Evolutionary conservation across 768 basidiomycete genomes (phyloP), one percentile per base, ranked within the genome.

Genomic region (Neoboletus subvelutipes): DNA sequence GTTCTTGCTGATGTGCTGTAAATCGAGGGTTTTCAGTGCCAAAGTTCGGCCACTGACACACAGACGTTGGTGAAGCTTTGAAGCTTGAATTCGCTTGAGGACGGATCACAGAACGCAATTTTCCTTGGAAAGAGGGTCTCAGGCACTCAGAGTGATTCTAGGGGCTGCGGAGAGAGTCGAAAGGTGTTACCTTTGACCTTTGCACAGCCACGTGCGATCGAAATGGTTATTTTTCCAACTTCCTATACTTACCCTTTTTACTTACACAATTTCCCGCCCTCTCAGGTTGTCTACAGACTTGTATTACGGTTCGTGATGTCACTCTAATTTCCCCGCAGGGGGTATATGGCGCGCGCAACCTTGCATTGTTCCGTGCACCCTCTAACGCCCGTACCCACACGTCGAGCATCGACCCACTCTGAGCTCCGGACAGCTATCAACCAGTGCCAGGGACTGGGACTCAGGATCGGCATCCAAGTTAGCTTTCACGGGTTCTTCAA

Each of bases 401-500:
- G 18, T 67, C 67, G 2, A 57, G 15, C 40, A 45, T 48, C 20
- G 42, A 33, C 34, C 13, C 12, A 24, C 15, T 26, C 10, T 9
- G 43, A 24, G 56, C 71, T 5, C 66, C 68, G 10, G 47, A 51
- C 4, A 48, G 50, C 3, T 67, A 74, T 45, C 58, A 54, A 20
- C 49, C 33, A 17, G 47, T n/a, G n/a, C n/a, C n/a, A 57, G 13
- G 72, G 70, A 10, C 37, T 4, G 39, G 9, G 18, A 15, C 73
- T 5, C 40, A 15, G 9, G 13, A 15, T 43, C 17, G 43, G 69
- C 6, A 57, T 72, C 24, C 52, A 64, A 37, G 73, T 72, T 29
- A 62, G 54, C 9, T 75, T 74, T 34, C 62, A 67, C 45, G 69
- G 67, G 50, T 64, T 71, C 1, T 74, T 72, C 59, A 71, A 72